phyloP scores from a whole-genome alignment of 306 rosid genomes.

The Erythrophleum fordii region DNA sequence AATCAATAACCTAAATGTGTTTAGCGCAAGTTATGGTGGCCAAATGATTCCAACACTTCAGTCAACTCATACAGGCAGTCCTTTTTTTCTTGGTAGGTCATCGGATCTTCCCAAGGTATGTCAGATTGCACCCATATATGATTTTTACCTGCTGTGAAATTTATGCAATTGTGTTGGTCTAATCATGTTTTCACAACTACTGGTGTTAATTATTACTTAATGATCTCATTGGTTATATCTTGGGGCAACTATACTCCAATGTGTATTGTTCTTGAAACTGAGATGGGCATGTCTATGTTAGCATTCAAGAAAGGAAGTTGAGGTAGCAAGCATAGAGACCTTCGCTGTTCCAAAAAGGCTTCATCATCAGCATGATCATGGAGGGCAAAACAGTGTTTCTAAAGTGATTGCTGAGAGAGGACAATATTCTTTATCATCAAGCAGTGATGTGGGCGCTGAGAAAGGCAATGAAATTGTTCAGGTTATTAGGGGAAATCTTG shows the following conservation, averaged over 20 bases:
- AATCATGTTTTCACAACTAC: not conserved
- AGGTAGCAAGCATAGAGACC: constrained; percentile 42
- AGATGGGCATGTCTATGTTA: constrained; percentile 43
- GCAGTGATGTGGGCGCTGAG: constrained; percentile 42
- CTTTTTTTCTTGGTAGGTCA: constrained; percentile 41
- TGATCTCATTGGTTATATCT: not conserved
- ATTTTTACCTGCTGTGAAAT: not conserved
- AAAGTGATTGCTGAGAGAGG: constrained; percentile 38
- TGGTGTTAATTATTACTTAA: not conserved
- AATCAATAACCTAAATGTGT: constrained; percentile 53
- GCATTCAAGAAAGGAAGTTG: constrained; percentile 45
- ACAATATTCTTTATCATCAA: constrained; percentile 41
- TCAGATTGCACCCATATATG: constrained; percentile 6
- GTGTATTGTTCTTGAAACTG: constrained; percentile 36
- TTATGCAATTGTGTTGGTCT: not conserved
- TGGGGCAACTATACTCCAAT: not conserved
- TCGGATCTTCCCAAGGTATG: constrained; percentile 57
- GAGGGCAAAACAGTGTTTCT: constrained; percentile 36
- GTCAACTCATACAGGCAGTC: constrained; percentile 40
- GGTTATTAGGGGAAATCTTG: constrained; percentile 46
- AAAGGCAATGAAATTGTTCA: constrained; percentile 51
- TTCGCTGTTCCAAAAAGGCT: constrained; percentile 37
- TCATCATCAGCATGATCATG: constrained; percentile 35
- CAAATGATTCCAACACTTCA: constrained; percentile 43
- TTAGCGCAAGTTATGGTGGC: constrained; percentile 39